phyloP scores from a whole-genome alignment of 106 monocot genomes.

The Dactylorhiza incarnata region DNA sequence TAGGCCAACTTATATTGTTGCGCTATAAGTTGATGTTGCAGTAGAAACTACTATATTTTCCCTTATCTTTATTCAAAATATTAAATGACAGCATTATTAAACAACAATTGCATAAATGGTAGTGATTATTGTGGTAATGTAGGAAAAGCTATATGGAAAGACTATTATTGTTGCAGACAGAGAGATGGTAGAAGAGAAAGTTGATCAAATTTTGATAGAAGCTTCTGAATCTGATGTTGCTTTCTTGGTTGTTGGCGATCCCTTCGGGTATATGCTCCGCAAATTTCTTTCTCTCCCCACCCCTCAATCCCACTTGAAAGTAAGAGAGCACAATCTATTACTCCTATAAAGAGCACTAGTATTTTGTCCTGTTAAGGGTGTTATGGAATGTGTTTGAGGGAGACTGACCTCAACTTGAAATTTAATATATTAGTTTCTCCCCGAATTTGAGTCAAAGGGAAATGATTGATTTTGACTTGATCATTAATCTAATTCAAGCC shows the following conservation, averaged over 20 bases:
- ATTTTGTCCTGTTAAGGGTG: neutral
- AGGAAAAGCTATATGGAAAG: constrained; percentile 80
- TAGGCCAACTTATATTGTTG: neutral
- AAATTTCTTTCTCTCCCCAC: neutral
- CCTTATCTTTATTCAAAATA: neutral
- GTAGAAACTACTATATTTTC: neutral
- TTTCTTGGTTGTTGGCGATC: constrained; percentile 92
- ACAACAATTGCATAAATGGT: neutral
- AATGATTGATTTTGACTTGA: no score
- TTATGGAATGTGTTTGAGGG: no score
- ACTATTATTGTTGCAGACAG: constrained; percentile 62
- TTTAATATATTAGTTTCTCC: no score
- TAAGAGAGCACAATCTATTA: neutral
- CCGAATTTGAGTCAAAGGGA: no score
- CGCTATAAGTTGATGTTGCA: neutral
- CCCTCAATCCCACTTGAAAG: neutral
- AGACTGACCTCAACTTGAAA: no score
- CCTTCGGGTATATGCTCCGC: constrained; percentile 52
- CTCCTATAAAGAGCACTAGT: neutral
- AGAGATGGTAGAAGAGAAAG: constrained; percentile 91
- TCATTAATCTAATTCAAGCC: no score
- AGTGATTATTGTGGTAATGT: neutral
- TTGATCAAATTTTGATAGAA: constrained; percentile 45
- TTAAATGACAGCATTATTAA: neutral
- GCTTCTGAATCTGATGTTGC: constrained; percentile 61